Evolutionary conservation across 176 grass and related monocot genomes (phyloP), one percentile per base, ranked within the genome.

Genomic region (Guadua angustifolia): DNA sequence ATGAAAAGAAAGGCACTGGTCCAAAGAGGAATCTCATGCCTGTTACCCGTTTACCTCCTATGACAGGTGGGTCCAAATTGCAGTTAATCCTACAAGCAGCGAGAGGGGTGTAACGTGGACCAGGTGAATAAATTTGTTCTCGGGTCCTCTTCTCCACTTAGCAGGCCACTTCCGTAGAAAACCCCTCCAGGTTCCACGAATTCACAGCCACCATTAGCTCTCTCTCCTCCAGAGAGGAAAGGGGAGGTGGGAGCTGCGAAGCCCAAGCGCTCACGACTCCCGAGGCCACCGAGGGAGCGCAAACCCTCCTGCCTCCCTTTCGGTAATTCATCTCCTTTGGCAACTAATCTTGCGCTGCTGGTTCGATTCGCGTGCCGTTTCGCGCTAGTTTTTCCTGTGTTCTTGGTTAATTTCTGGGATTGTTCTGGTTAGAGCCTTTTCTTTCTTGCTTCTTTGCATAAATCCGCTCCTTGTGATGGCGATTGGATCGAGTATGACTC

Each of bases 61-160:
- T 88, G 86, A 73, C 80, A 7, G 0, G 46, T 56, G 13, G 79
- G 64, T 1, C 66, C 35, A 3, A 0, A 0, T 0, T 0, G 0
- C 0, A 6, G 0, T 0, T 0, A 2, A 58, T 4, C 68, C 77
- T 46, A 18, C 57, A 0, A 0, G 1, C 60, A 63, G 58, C 13
- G 2, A 0, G 14, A 21, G 15, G 43, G 38, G 39, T 1, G 45
- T 52, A 0, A 1, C 0, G 0, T 2, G 0, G 24, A 2, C 0
- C 10, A 2, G 67, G 84, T 73, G 69, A 29, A 4, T 11, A 4
- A 50, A 15, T 13, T 10, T 17, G 14, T 49, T 5, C 13, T 5
- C 12, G 0, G 3, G 12, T 49, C 73, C 24, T 49, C 65, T n/a
- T 42, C 65, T 65, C 55, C 80, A 65, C 74, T 66, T 11, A 57